Base-by-base conservation (phyloP, 345 rosid species). In the Hypericum perforatum region DNA sequence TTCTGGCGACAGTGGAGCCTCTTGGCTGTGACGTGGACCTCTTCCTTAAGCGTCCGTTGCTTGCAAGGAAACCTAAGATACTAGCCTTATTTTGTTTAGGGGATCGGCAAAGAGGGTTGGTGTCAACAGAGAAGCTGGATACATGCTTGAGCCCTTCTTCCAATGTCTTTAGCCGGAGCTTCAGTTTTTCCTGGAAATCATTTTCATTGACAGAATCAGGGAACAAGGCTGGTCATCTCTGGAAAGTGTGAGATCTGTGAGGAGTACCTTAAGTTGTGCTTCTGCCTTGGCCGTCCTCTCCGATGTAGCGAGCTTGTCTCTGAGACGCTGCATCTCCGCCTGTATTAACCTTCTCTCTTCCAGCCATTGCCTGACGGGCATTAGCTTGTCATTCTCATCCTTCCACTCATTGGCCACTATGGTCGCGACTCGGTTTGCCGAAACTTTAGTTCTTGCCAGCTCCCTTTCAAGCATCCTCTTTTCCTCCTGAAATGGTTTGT, bases 361-460 rank as follows among this genome's bases (percentile, higher is more conserved):
- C 41, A 88, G 82, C 96, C 96, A 88, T 66, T 85, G 78, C 73
- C 67, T 85, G 51, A 92, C 83, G 0, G 98, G 96, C 85, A 92
- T 92, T 8, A 92, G 95, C 78, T 75, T 80, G 64, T 77, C 89
- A 54, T 80, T 82, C 49, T 88, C 98, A 77, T 82, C 96, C 68
- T 92, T 92, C 98, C 98, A 88, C 59, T 81, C 95, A 54, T 88
- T 92, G 53, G 98, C 98, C 56, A 83, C 82, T 1, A 79, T 90
- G 6, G 88, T 71, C 2, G 98, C 96, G 29, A 88, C 91, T 11
- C 96, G 76, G 69, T 76, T 85, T 7, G 82, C 86, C 6, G 86
- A 78, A 9, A 88, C 95, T 69, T 78, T 88, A 16, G 75, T 79
- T 68, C 96, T 74, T 5, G 98, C 94, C 0, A 88, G 81, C 78